phyloP scores from a whole-genome alignment of 2,329 filamentous ascomycete genomes.

The Nigrograna mackinnonii region DNA sequence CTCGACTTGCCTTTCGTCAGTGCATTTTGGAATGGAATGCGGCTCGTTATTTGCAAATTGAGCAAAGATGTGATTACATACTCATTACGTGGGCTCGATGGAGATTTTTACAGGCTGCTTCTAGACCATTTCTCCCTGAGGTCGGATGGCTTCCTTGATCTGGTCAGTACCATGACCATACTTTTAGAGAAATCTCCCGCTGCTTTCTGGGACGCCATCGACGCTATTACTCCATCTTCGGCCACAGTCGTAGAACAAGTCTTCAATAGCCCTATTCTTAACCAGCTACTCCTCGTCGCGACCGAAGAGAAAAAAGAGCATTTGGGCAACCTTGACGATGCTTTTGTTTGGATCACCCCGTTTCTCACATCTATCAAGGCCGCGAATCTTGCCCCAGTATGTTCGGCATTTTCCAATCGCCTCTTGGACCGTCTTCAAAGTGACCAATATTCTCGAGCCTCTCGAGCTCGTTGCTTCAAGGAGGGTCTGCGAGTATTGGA shows the following conservation, averaged over 20 bases:
- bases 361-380: conserved; percentile 79
- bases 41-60: conserved; percentile 73
- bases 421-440: conserved; percentile 70
- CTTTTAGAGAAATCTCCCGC: conserved; percentile 76
- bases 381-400: conserved; percentile 76
- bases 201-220: conserved; percentile 88
- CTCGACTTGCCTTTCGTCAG: conserved; percentile 60
- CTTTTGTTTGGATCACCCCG: conserved; percentile 76
- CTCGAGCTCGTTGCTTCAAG: conserved; percentile 64
- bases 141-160: conserved; percentile 62
- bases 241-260: conserved; percentile 83
- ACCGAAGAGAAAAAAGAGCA: conserved; percentile 52
- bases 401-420: conserved; percentile 75
- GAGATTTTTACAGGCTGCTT: conserved; percentile 64
- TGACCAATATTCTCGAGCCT: conserved; percentile 57
- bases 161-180: conserved; percentile 71
- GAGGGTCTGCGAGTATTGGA: conserved; percentile 55
- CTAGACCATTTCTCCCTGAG: conserved; percentile 65
- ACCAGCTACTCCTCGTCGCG: conserved; percentile 58
- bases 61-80: conserved; percentile 75
- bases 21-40: conserved; percentile 78
- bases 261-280: conserved; percentile 71
- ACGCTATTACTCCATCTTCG: conserved; percentile 77
- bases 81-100: conserved; percentile 77
- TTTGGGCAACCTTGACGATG: conserved; percentile 61